Evolutionary conservation across 192 early-diverging fungal genomes (phyloP), one percentile per base, ranked within the genome.

Genomic region (Mycoemilia scoparia): DNA sequence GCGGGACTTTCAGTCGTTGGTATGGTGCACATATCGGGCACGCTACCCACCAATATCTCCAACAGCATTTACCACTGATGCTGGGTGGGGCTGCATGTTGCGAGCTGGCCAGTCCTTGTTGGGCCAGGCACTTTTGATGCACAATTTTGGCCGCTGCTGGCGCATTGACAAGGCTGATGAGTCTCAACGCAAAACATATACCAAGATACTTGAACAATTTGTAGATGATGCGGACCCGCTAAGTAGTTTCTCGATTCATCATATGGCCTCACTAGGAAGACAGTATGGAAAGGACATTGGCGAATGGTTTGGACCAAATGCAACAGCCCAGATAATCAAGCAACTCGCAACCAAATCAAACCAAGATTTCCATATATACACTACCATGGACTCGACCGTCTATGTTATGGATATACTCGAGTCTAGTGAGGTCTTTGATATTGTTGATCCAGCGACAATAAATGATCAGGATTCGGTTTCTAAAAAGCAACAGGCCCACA

Each of bases 51-150:
- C 81, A 2, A 89, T 97, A 39, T 49, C 67, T 35, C 61, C 45
- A 5, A 50, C 79, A 5, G 74, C 76, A 13, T 86, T 74, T 40
- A 91, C 84, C 12, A 76, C 73, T 6, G 93, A 98, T 49, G 67
- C 74, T 29, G 85, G 85, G 3, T 87, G 87, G 87, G 93, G 93
- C 0, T 98, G 93, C 57, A 98, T 98, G 93, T 51, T 98, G 34
- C 54, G 93, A 15, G 82, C 80, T 26, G 88, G 90, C 0, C 93
- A 98, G 58, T 85, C 82, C 51, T 56, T 98, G 21, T 67, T 98
- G 25, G 77, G 83, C 0, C 88, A 84, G 45, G 73, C 84, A 0
- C 54, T 93, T 11, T 47, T 85, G 38, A 44, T 79, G 13, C 73
- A 82, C 43, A 45, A 69, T 16, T 58, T 95, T 45, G 85, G 87